Conservation (phyloP, 2,329 filamentous ascomycete genomes). For the Delphinella strobiligena region DNA sequence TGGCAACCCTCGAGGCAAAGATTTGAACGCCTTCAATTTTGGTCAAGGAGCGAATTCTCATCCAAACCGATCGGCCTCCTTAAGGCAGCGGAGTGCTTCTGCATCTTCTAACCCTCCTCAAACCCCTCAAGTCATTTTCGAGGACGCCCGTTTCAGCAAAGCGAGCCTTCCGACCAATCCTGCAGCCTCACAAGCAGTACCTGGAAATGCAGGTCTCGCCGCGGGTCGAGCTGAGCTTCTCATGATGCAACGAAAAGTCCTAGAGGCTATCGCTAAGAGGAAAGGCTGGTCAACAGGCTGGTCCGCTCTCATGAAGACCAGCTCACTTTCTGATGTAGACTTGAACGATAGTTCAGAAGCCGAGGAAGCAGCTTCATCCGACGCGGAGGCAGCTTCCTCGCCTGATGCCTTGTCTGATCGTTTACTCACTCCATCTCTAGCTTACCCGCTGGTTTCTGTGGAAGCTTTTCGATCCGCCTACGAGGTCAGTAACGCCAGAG, state of each 20-base stretch:
- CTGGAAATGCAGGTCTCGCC: conserved; percentile 65
- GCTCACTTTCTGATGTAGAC: conserved; percentile 24
- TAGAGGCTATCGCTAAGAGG: conserved; percentile 61
- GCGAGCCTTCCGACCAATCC: conserved; percentile 2
- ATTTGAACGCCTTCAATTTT: conserved; percentile 10
- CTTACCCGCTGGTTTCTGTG: conserved; percentile 22
- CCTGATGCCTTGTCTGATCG: not conserved
- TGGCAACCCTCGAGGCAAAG: no score
- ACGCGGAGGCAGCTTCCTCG: not conserved
- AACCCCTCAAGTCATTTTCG: conserved; percentile 4
- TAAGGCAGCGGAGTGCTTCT: conserved; percentile 5
- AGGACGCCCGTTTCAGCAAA: conserved; percentile 5
- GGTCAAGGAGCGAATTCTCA: conserved; percentile 11
- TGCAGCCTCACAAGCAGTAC: conserved; percentile 5
- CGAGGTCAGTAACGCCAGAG: conserved; percentile 19
- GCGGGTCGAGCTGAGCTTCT: conserved; percentile 74
- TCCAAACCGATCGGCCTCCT: conserved; percentile 8
- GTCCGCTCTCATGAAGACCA: conserved; percentile 29
- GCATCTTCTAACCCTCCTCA: not conserved
- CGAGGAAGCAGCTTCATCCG: not conserved
- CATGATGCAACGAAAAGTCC: conserved; percentile 63
- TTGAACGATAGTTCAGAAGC: conserved; percentile 18
- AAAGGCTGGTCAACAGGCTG: conserved; percentile 69
- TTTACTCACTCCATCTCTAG: conserved; percentile 16
- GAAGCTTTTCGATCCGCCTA: conserved; percentile 28